Evolutionary conservation across 305 asterid species (phyloP), one percentile per base, ranked within the genome.

Genomic region (Rubia tinctorum): DNA sequence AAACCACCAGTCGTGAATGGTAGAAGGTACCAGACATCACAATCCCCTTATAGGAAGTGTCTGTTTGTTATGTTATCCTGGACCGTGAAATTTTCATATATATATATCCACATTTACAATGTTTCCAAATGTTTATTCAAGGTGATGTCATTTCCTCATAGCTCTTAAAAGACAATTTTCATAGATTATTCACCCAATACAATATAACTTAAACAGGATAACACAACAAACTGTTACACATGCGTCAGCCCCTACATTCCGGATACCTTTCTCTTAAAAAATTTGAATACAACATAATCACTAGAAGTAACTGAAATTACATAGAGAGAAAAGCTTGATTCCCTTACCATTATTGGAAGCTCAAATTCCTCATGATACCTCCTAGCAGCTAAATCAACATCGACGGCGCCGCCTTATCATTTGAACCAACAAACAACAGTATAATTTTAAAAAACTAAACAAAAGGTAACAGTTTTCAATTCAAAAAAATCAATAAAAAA

Each of bases 361-460:
- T 80, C 80, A 72, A 88, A 84, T 76, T 90, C 97, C 18, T 88
- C 84, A 15, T 79, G 22, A 79, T 83, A 87, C 77, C 83, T 87
- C 88, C 82, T 81, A 61, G 78, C 80, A 51, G 92, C 99, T 77
- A 81, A 80, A 62, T 89, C 85, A 82, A 89, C 85, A 82, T 95
- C 97, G 71, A 95, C 84, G 77, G 88, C 91, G 20, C 92, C 91
- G 80, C 94, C 98, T 92, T 80, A 74, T 9, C 30, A 72, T 58
- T 22, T 20, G 45, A 12, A 66, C 8, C 53, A 10, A 14, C 51
- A 66, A 66, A 39, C 49, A 64, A 64, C 30, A 17, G 13, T 7
- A 66, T 37, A 37, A 15, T 23, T 18, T 3, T 18, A 39, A 40
- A 20, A 20, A 43, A 43, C n/a, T 15, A 18, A 42, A 20, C 15